These are phyloP conservation scores for Hysterangium stoloniferum DNA, from an alignment of 768 basidiomycete genomes.

Conservation along the genomic window DNA sequence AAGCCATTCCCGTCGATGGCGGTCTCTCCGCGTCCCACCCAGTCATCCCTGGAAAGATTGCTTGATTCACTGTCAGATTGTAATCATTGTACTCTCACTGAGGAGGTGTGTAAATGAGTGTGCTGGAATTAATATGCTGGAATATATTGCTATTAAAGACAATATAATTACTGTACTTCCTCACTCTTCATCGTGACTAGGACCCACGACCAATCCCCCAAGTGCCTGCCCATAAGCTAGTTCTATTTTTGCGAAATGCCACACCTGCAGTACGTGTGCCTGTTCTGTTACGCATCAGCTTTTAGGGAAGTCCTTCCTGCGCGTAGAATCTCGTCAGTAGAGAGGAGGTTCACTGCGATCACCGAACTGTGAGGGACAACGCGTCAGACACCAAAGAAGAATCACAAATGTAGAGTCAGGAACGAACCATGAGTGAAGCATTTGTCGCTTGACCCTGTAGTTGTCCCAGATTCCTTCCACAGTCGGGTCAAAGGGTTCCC, in stretches of 20 bases:
- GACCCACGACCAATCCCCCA: background rate
- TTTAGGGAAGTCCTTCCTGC: conserved; percentile 85
- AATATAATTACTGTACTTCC: background rate
- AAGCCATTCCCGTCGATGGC: conserved; percentile 81
- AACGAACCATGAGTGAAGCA: conserved; percentile 91
- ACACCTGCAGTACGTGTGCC: background rate
- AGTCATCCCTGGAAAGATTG: conserved; percentile 57
- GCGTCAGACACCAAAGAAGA: conserved; percentile 21
- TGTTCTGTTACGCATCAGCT: conserved; percentile 59
- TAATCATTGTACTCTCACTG: background rate
- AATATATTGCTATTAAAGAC: background rate
- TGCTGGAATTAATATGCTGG: background rate
- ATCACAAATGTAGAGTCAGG: conserved; percentile 11
- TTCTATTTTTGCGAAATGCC: background rate
- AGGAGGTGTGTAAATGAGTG: background rate
- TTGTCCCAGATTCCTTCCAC: conserved; percentile 98
- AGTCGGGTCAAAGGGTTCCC: conserved; percentile 94
- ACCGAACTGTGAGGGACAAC: conserved; percentile 53
- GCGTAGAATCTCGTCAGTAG: conserved; percentile 91
- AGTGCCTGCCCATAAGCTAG: background rate
- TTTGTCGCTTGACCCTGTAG: conserved; percentile 96
- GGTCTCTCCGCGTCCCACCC: conserved; percentile 76
- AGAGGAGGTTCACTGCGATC: conserved; percentile 91
- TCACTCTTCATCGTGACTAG: background rate
- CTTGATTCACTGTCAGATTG: conserved; percentile 5